phyloP scores from a whole-genome alignment of 2,329 filamentous ascomycete species.

The Cryphonectria radicalis region DNA sequence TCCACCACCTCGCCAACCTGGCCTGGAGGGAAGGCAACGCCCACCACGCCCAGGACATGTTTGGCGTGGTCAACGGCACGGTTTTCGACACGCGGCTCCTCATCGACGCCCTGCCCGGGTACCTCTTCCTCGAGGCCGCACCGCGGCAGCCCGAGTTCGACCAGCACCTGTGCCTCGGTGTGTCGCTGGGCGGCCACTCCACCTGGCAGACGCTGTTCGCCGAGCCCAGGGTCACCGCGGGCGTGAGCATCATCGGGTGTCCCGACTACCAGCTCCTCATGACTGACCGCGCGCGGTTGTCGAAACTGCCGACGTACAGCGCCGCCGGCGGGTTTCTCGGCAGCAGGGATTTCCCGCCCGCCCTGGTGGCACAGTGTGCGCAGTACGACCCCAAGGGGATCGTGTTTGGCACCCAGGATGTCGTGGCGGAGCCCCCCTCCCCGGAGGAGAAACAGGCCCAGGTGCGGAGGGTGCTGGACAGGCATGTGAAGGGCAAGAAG shows the following conservation, averaged over 20 bases:
- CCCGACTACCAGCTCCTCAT: slow-evolving; percentile 82
- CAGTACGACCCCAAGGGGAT: slow-evolving; percentile 77
- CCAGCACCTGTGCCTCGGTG: slow-evolving; percentile 76
- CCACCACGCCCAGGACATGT: slow-evolving; percentile 91
- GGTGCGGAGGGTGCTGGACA: slow-evolving; percentile 51
- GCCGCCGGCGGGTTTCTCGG: slow-evolving; percentile 69
- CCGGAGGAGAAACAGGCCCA: slow-evolving; percentile 47
- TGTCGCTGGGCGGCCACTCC: slow-evolving; percentile 85
- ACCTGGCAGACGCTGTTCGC: slow-evolving; percentile 82
- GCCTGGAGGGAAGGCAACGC: slow-evolving; percentile 80
- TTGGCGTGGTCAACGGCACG: slow-evolving; percentile 73
- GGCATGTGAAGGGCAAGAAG: slow-evolving; percentile 62
- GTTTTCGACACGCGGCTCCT: slow-evolving; percentile 75
- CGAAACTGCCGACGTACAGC: slow-evolving; percentile 67
- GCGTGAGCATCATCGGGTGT: slow-evolving; percentile 82
- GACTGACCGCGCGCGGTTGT: slow-evolving; percentile 74
- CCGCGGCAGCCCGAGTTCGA: slow-evolving; percentile 46
- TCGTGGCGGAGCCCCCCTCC: slow-evolving; percentile 41
- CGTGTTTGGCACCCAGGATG: slow-evolving; percentile 60
- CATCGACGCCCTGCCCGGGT: slow-evolving; percentile 78
- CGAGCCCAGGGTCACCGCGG: slow-evolving; percentile 79
- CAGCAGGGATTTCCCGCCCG: slow-evolving; percentile 74
- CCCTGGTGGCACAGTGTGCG: slow-evolving; percentile 66
- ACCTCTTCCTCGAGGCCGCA: slow-evolving; percentile 61
- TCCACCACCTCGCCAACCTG: slow-evolving; percentile 71